phyloP scores from a whole-genome alignment of 2,329 filamentous ascomycete genomes.

The Magnaporthiopsis rhizophila region DNA sequence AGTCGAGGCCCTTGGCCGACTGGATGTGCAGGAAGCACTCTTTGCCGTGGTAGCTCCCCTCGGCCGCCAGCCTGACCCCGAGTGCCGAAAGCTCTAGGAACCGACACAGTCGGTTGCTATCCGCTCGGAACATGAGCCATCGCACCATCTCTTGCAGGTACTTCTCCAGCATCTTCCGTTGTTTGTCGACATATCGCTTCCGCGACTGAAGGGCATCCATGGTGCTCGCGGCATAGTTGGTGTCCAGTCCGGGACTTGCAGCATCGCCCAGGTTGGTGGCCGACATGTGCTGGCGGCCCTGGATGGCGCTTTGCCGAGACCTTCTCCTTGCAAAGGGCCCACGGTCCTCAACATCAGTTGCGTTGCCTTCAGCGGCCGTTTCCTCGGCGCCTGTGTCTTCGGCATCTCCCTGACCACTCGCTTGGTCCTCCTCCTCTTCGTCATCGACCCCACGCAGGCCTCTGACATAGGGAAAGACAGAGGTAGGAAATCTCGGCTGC shows the following conservation, averaged over 20 bases:
- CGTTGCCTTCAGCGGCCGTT: constrained; percentile 36
- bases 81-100: constrained; percentile 93
- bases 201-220: constrained; percentile 2
- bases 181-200: constrained; percentile 65
- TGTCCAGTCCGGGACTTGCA: not conserved
- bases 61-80: constrained; percentile 85
- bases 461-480: constrained; percentile 82
- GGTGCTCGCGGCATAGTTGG: constrained; percentile 4
- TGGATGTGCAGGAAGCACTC: constrained; percentile 92
- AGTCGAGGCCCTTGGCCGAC: constrained; percentile 81
- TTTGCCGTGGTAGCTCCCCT: constrained; percentile 96
- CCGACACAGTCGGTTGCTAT: constrained; percentile 91
- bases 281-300: constrained; percentile 2
- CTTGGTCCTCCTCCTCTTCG: constrained; percentile 56
- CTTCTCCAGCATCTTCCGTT: constrained; percentile 76
- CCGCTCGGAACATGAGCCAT: constrained; percentile 92
- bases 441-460: constrained; percentile 70
- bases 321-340: not conserved
- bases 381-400: constrained; percentile 6
- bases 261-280: not conserved
- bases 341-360: constrained; percentile 47
- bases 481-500: constrained; percentile 83
- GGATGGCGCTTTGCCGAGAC: not conserved
- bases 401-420: constrained; percentile 26
- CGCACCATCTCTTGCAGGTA: constrained; percentile 92